phyloP scores from a whole-genome alignment of 2,329 filamentous ascomycete genomes.

The Arthrobotrys megalospora region DNA sequence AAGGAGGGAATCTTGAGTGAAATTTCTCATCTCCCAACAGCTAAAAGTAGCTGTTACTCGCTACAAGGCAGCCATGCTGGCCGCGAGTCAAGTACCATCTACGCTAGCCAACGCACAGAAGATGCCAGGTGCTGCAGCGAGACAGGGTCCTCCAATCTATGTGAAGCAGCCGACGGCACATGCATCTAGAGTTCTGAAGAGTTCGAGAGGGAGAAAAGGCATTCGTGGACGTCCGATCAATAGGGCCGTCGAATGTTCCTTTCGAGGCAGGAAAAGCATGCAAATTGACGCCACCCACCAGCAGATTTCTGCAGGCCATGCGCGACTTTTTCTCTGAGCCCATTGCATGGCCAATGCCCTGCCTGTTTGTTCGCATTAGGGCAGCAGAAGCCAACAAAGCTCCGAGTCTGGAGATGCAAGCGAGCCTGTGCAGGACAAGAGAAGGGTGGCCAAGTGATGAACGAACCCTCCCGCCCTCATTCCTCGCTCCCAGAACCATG shows the following conservation, averaged over 20 bases:
- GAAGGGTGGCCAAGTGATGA: constrained; percentile 43
- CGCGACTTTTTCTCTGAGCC: constrained; percentile 53
- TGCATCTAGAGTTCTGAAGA: constrained; percentile 35
- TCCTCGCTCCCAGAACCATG: constrained; percentile 60
- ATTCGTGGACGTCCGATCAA: constrained; percentile 32
- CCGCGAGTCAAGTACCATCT: constrained; percentile 38
- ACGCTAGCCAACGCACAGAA: constrained; percentile 53
- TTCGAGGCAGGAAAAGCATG: constrained; percentile 54
- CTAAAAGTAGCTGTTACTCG: constrained; percentile 51
- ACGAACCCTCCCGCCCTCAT: constrained; percentile 50
- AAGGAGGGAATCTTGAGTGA: constrained; percentile 47
- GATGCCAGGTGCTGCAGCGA: constrained; percentile 20
- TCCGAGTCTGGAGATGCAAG: constrained; percentile 58
- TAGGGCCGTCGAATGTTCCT: constrained; percentile 31
- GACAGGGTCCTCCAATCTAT: constrained; percentile 47
- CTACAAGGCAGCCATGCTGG: constrained; percentile 47
- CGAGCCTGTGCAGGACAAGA: constrained; percentile 42
- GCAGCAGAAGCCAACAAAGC: constrained; percentile 40
- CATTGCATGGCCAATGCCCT: neutral
- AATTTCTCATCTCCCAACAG: constrained; percentile 27
- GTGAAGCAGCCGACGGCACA: constrained; percentile 55
- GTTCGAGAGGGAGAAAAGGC: neutral
- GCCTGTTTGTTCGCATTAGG: constrained; percentile 12
- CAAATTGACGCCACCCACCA: constrained; percentile 60
- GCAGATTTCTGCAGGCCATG: constrained; percentile 45